phyloP scores from a whole-genome alignment of 495 filamentous ascomycete species.

The Penicillium macrosclerotiorum region DNA sequence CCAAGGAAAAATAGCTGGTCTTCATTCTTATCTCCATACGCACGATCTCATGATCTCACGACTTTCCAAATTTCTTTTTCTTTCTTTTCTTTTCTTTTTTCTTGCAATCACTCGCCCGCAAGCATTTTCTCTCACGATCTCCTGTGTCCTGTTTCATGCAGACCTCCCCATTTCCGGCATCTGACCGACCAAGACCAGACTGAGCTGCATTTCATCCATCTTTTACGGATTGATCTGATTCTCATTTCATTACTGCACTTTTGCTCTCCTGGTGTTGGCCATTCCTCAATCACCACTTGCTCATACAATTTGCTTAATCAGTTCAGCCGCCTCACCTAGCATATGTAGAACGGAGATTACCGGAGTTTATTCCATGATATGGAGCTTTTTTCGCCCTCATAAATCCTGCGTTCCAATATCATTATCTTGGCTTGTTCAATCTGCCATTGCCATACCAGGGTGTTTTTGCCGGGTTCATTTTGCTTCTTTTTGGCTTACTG shows the following conservation, averaged over 20 bases:
- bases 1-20: no score
- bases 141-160: neutral
- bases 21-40: no score
- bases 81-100: neutral
- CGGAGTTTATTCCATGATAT: slow-evolving; percentile 9
- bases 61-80: no score
- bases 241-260: slow-evolving; percentile 2
- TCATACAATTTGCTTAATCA: neutral
- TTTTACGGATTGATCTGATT: slow-evolving; percentile 3
- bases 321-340: slow-evolving; percentile 1
- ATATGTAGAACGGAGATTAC: slow-evolving; percentile 17
- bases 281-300: no score
- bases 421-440: neutral
- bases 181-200: slow-evolving; percentile 9
- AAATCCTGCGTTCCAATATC: no score
- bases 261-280: neutral
- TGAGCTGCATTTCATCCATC: slow-evolving; percentile 3
- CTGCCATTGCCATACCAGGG: no score
- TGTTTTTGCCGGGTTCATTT: neutral
- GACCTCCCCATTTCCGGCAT: slow-evolving; percentile 4
- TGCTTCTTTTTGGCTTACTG: no score
- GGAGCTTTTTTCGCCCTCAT: no score
- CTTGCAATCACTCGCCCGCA: neutral
- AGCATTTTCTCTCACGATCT: neutral
- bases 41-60: no score